Evolutionary conservation across 2,329 filamentous ascomycete genomes (phyloP), one percentile per base, ranked within the genome.

Genomic region (Xylariaceae sp.): DNA sequence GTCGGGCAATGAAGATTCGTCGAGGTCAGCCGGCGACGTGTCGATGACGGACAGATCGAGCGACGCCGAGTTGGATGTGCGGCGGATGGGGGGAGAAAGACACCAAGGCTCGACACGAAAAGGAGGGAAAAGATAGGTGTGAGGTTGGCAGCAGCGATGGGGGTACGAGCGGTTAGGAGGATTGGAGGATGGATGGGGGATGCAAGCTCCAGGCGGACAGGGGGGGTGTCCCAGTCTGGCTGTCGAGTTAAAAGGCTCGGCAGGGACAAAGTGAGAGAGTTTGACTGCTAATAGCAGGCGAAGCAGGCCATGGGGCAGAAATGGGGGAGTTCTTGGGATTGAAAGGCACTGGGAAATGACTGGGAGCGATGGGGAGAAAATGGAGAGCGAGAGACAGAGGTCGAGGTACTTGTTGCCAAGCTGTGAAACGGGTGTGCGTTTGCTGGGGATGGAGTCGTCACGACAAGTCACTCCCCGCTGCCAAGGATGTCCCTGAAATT

Each of bases 61-160:
- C 58, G 58, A 59, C 54, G 52, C 45, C 51, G 58, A 52, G 51
- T 45, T 46, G 55, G 47, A 17, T 33, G 42, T 51, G 46, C 41
- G 48, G 41, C 38, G 41, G 17, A 43, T 43, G 14, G 41, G 31
- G 46, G 54, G 57, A 52, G 62, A 56, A 57, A 49, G 53, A 63
- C 54, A 59, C 59, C 57, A 57, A 61, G 59, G 55, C 54, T 54
- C 54, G 42, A 39, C 36, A 48, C 44, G 36, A 48, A 56, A 56
- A 51, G 57, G 58, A 59, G 60, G 59, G 57, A 50, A 45, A 51
- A 52, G 48, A 52, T 52, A 49, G 56, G 53, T 62, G 61, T 63
- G 63, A 65, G 61, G 61, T 64, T 64, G 61, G 61, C 33, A 36
- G 33, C 33, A 58, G 52, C 40, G 58, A 56, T 59, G 61, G 60